Conservation (phyloP, 2,329 filamentous ascomycete genomes). For the Mycosphaerella arachidis region DNA sequence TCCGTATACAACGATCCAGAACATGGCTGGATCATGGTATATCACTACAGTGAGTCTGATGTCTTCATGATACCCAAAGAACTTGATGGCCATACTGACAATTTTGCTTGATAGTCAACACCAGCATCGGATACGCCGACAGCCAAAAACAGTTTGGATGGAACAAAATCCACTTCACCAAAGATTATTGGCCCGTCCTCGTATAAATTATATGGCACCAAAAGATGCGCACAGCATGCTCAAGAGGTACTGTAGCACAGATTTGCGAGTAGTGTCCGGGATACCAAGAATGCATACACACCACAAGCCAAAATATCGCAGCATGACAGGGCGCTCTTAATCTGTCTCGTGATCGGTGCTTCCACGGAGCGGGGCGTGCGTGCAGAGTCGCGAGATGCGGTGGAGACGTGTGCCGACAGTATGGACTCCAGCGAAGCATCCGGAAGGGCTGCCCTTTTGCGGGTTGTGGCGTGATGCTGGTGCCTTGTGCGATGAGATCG, state of each 20-base stretch:
- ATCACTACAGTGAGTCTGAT: conserved; percentile 47
- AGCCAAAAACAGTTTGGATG: conserved; percentile 49
- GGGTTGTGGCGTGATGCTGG: neutral
- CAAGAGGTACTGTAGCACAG: neutral
- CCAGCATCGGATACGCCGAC: conserved; percentile 36
- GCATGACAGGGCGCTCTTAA: no score
- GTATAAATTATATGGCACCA: neutral
- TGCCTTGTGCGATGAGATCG: neutral
- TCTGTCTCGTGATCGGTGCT: neutral
- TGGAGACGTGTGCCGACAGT: neutral
- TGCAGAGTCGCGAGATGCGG: neutral
- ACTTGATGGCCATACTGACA: neutral
- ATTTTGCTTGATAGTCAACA: conserved; percentile 39
- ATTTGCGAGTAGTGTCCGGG: neutral
- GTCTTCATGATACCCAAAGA: no score
- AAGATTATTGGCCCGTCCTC: conserved; percentile 45
- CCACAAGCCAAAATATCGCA: neutral
- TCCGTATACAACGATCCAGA: conserved; percentile 51
- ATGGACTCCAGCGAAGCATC: neutral
- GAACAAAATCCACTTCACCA: conserved; percentile 49
- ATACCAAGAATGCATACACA: neutral
- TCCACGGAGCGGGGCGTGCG: neutral
- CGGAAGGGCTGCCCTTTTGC: neutral
- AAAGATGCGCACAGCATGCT: neutral
- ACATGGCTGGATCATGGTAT: conserved; percentile 55